Conservation (phyloP, 2,329 filamentous ascomycete species). For the Fusarium hainanense region DNA sequence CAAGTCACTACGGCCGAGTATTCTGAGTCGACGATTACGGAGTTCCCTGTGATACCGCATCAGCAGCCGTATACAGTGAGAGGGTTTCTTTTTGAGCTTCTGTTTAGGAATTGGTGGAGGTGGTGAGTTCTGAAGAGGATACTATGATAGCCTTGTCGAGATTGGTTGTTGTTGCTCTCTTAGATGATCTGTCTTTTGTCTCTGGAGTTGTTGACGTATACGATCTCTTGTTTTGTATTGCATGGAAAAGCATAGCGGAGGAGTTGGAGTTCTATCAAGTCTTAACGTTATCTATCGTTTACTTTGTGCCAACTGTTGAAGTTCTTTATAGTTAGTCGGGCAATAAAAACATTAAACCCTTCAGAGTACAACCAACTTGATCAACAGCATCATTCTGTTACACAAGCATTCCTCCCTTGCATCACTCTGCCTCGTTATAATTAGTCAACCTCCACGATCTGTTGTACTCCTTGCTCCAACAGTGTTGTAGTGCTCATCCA, state of each 20-base stretch:
- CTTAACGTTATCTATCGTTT: neutral
- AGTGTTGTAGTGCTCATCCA: neutral
- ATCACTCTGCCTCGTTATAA: neutral
- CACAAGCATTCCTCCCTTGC: neutral
- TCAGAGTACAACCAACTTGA: neutral
- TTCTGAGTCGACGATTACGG: neutral
- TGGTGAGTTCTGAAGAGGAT: neutral
- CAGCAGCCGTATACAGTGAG: neutral
- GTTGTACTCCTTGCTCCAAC: neutral
- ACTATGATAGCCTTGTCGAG: neutral
- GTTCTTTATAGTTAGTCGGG: fast-evolving
- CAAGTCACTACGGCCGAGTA: neutral
- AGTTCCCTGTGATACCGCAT: neutral
- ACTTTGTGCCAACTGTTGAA: neutral
- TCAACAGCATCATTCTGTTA: neutral
- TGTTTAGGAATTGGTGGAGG: neutral
- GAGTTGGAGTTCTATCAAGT: neutral
- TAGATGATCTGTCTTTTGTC: neutral
- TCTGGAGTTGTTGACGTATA: neutral
- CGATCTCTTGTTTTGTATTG: neutral
- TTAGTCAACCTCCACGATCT: neutral
- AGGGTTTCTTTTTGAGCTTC: neutral
- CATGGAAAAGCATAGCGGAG: no score
- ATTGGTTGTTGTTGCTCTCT: neutral
- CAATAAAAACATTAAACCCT: neutral